Evolutionary conservation across 306 rosid species (phyloP).

Genomic region (Amphicarpaea edgeworthii): DNA sequence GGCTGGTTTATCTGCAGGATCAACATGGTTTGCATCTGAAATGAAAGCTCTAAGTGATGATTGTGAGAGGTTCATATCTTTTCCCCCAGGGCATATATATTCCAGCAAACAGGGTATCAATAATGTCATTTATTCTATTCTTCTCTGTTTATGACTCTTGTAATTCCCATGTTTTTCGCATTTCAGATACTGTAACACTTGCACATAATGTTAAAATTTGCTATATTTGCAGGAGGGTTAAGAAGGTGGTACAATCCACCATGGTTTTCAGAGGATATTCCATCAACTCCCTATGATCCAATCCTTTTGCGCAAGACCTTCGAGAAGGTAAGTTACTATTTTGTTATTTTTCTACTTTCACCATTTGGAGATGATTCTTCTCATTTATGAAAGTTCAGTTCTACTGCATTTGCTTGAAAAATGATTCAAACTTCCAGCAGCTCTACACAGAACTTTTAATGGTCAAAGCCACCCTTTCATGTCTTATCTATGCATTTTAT

Average conservation of each 20-base stretch:
- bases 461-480: constrained; percentile 5
- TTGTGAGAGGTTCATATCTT: constrained; percentile 88
- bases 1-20: constrained; percentile 66
- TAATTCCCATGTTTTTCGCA: constrained; percentile 13
- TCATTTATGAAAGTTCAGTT: constrained; percentile 13
- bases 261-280: constrained; percentile 78
- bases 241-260: constrained; percentile 98
- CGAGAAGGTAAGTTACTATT: constrained; percentile 70
- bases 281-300: constrained; percentile 81
- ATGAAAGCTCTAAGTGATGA: constrained; percentile 98
- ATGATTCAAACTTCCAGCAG: constrained; percentile 17
- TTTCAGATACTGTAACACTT: not conserved
- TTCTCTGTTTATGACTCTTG: constrained; percentile 34
- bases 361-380: constrained; percentile 8
- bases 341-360: constrained; percentile 12
- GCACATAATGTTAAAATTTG: constrained; percentile 29
- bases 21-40: constrained; percentile 97
- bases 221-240: constrained; percentile 68
- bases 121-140: constrained; percentile 24
- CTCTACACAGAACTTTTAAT: constrained; percentile 13
- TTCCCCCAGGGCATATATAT: constrained; percentile 96
- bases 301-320: constrained; percentile 70
- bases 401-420: constrained; percentile 36
- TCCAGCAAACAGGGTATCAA: constrained; percentile 87
- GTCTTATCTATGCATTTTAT: constrained; percentile 5